Percentiles rank a stretch among this genome's conserved stretches.
Evolutionary conservation across 768 basidiomycete genomes (phyloP).

Genomic region (Leccinum fibrillosum): DNA sequence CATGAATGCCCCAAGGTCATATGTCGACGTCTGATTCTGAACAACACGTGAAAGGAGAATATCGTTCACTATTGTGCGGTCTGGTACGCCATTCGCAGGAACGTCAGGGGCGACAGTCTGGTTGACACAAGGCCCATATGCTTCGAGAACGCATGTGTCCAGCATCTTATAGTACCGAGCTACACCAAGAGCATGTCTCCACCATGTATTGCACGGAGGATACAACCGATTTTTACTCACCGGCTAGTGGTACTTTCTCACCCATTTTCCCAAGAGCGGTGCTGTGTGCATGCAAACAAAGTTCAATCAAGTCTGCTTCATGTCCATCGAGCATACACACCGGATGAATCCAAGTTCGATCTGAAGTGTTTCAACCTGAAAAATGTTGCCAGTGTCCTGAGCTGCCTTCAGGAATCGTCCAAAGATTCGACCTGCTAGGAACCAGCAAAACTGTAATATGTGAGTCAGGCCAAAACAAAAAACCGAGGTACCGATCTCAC

Average conservation of each 20-base stretch:
- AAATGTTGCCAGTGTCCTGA: constrained; percentile 50
- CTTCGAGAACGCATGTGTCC: constrained; percentile 14
- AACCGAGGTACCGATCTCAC: constrained; percentile 36
- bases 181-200: background rate
- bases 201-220: background rate
- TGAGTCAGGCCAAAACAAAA: background rate
- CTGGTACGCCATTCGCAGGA: constrained; percentile 5
- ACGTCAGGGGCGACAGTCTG: background rate
- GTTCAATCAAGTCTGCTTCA: background rate
- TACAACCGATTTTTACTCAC: constrained; percentile 25
- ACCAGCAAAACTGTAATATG: constrained; percentile 59
- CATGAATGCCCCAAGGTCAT: constrained; percentile 14
- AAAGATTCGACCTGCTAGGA: constrained; percentile 61
- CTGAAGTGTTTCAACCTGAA: constrained; percentile 57
- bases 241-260: constrained; percentile 63
- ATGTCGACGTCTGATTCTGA: constrained; percentile 5
- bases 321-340: constrained; percentile 35
- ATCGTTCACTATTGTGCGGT: constrained; percentile 8
- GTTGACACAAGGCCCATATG: background rate
- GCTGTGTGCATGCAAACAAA: constrained; percentile 29
- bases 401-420: constrained; percentile 65
- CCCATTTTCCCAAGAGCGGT: constrained; percentile 60
- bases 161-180: constrained; percentile 25
- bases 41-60: constrained; percentile 7
- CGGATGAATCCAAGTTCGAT: constrained; percentile 67